A percentile compares a stretch with the other conserved stretches of the same genome.
Conservation (phyloP, 768 basidiomycete species). For the Cystofilobasidium capitatum region DNA sequence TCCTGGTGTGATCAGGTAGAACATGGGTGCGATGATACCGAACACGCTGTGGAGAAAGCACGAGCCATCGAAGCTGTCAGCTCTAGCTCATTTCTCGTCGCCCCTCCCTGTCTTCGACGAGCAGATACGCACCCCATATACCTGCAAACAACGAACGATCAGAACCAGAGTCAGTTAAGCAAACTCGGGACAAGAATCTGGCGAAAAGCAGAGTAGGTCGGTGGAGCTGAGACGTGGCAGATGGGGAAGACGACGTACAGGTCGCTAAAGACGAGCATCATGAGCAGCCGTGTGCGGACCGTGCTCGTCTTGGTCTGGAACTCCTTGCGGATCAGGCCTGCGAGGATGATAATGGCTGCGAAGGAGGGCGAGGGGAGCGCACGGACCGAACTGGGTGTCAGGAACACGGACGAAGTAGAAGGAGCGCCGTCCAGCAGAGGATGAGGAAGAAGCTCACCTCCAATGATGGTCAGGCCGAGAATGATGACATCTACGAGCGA, state of each 20-base stretch:
- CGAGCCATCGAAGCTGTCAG: neutral
- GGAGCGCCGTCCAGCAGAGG: neutral
- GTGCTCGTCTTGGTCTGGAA: slow-evolving; percentile 5
- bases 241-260: slow-evolving; percentile 6
- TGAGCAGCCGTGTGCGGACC: slow-evolving; percentile 9
- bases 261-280: slow-evolving; percentile 13
- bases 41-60: neutral
- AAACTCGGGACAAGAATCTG: neutral
- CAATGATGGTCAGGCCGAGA: slow-evolving; percentile 41
- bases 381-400: neutral
- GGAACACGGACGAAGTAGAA: neutral
- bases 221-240: neutral
- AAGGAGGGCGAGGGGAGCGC: neutral
- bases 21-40: slow-evolving; percentile 17
- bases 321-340: slow-evolving; percentile 9
- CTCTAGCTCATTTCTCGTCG: too few relatives aligned
- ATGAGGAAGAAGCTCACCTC: slow-evolving; percentile 50
- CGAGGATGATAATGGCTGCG: slow-evolving; percentile 6
- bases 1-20: slow-evolving; percentile 4
- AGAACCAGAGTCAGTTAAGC: neutral
- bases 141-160: neutral
- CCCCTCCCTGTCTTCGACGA: too few relatives aligned
- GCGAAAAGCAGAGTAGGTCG: too few relatives aligned
- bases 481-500: slow-evolving; percentile 12
- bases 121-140: slow-evolving; percentile 16